Evolutionary conservation across 2,329 filamentous ascomycete species (phyloP), one percentile per base, ranked within the genome.

Genomic region (Camptophora hylomeconis): DNA sequence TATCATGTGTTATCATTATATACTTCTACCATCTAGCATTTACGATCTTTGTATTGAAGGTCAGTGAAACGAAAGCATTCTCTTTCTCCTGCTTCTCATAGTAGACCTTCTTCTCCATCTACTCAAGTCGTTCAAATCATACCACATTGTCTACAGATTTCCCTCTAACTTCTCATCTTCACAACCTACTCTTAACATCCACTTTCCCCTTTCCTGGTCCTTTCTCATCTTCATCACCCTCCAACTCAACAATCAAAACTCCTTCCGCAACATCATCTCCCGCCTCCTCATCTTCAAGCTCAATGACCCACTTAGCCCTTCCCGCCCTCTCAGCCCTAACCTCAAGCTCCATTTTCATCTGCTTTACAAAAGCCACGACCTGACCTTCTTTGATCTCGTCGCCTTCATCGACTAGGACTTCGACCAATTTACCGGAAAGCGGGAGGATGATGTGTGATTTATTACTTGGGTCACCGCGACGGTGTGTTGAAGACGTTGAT

Each of bases 291-390:
- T 71, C 65, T 20, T 68, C 63, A 24, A 58, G 57, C 27, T 70
- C 65, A 26, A 58, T 54, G 1, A 65, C 57, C 62, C 67, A 73
- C 2, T 45, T 51, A 4, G 69, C 57, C 2, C 44, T 46, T 0
- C 70, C 70, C 1, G 54, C 52, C 4, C 55, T 54, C 10, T 57
- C 53, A 31, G 57, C 58, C 13, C 72, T 49, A 3, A 77, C 63
- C 41, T 76, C 72, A n/a, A 76, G 49, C 39, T 77, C 72, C 72
- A 76, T 77, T 50, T 76, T 76, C 70, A 75, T 75, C 49, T 76
- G 72, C 48, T 68, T 67, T 12, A 76, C 62, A 11, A 76, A 68
- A 5, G 56, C 66, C 39, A 76, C 53, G 0, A 65, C 51, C 20
- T 74, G 62, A 2, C 68, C 67, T 35, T 63, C 53, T 12, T 46